A percentile compares a stretch with the other conserved stretches of the same genome.
Conservation (phyloP, 345 rosid species). For the Turritis glabra region DNA sequence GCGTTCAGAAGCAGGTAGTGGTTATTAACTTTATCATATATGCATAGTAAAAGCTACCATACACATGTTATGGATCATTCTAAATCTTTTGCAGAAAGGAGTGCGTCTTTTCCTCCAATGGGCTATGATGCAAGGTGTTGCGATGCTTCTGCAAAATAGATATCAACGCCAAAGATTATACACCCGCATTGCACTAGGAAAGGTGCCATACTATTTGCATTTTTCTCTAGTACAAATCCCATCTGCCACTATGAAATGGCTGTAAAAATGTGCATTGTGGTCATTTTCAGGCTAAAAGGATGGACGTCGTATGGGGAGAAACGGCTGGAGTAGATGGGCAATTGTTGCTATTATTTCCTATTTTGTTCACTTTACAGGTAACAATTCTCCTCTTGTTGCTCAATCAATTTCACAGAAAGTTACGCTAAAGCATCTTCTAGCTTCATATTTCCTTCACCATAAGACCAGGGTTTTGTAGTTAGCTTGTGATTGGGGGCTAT, state of each 20-base stretch:
- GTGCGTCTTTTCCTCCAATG: constrained; percentile 96
- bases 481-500: neutral
- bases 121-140: constrained; percentile 99
- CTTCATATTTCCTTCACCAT: neutral
- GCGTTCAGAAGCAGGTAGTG: constrained; percentile 89
- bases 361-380: constrained; percentile 95
- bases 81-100: constrained; percentile 68
- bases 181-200: constrained; percentile 97
- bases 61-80: neutral
- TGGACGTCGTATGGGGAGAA: constrained; percentile 99
- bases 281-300: constrained; percentile 82
- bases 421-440: neutral
- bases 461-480: neutral
- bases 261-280: constrained; percentile 1
- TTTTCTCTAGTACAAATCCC: neutral
- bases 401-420: neutral
- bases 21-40: constrained; percentile 25
- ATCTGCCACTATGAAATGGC: neutral
- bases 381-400: constrained; percentile 1
- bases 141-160: constrained; percentile 97
- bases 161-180: constrained; percentile 98
- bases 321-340: constrained; percentile 98
- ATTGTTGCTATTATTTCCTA: constrained; percentile 84
- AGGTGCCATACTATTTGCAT: constrained; percentile 48
- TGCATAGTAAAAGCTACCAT: constrained; percentile 13